A percentile compares a stretch with the other conserved stretches of the same genome.
Conservation (phyloP, 139 green algal genomes). For the Auxenochlorella pyrenoidosa region DNA sequence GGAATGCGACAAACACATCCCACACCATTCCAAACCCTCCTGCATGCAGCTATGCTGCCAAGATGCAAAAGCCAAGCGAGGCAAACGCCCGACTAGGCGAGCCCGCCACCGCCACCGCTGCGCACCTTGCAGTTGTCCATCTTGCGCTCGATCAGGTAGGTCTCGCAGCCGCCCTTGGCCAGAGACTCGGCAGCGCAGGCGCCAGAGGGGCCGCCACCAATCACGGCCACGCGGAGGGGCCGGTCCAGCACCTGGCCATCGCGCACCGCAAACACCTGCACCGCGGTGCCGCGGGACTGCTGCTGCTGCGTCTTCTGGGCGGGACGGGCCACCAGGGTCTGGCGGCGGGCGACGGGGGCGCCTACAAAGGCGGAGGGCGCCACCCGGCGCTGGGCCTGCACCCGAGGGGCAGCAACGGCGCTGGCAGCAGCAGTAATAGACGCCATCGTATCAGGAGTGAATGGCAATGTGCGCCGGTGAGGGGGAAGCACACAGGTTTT, state of each 20-base stretch:
- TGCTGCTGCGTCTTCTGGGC: constrained; percentile 15
- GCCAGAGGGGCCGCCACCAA: constrained; percentile 94
- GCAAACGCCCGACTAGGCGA: too few species aligned
- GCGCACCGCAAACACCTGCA: constrained; percentile 65
- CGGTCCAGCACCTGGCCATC: constrained; percentile 83
- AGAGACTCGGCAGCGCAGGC: constrained; percentile 96
- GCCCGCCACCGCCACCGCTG: too few species aligned
- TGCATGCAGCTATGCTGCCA: too few species aligned
- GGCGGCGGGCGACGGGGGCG: constrained; percentile 15
- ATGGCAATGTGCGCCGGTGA: not conserved
- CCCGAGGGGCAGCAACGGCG: not conserved
- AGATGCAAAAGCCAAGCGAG: too few species aligned
- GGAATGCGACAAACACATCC: too few species aligned
- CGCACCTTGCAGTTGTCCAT: constrained; percentile 98
- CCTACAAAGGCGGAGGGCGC: constrained; percentile 16
- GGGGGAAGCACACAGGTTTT: not conserved
- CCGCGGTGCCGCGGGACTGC: constrained; percentile 26
- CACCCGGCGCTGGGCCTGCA: constrained; percentile 13
- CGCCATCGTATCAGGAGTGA: constrained; percentile 6
- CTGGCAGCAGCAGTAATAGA: constrained; percentile 4
- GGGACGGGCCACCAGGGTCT: not conserved
- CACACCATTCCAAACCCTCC: too few species aligned
- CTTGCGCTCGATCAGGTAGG: constrained; percentile 97
- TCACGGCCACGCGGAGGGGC: constrained; percentile 91
- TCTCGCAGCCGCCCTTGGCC: constrained; percentile 93